A percentile compares a stretch with the other conserved stretches of the same genome.
Evolutionary conservation across 2,329 filamentous ascomycete genomes (phyloP).

Genomic region (Aspergillus tamarii): DNA sequence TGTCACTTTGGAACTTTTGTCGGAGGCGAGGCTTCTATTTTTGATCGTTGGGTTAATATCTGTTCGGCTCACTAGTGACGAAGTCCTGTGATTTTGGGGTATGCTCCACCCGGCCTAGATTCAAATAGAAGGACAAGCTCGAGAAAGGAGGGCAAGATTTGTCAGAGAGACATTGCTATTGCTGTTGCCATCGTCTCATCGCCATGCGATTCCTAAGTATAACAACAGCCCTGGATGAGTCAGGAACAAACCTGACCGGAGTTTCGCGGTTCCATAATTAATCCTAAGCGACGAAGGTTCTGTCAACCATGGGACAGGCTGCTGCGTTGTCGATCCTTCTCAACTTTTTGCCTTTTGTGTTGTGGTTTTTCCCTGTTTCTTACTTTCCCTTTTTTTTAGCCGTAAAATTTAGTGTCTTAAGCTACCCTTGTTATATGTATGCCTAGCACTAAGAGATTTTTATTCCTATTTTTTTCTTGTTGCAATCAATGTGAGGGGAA

Average conservation of each 20-base stretch:
- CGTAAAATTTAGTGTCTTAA: not conserved
- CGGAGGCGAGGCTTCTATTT: conserved; percentile 3
- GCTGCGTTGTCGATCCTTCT: conserved; percentile 32
- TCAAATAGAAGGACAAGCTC: not conserved
- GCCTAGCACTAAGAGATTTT: not conserved
- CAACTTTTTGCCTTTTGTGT: not conserved
- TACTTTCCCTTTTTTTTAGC: not conserved
- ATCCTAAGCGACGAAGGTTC: conserved; percentile 12
- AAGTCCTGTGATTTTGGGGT: not conserved
- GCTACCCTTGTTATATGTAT: not conserved
- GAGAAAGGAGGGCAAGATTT: not conserved
- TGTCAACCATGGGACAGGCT: conserved; percentile 28
- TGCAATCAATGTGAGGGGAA: not conserved
- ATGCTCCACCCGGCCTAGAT: conserved; percentile 1
- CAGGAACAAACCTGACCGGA: not conserved
- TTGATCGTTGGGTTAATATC: conserved; percentile 4
- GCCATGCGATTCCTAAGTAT: not conserved
- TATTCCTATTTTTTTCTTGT: not conserved
- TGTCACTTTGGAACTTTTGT: conserved; percentile 1
- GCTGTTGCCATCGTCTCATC: not conserved
- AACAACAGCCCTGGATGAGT: not conserved
- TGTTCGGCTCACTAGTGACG: not conserved
- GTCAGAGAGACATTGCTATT: not conserved
- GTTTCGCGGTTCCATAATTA: not conserved
- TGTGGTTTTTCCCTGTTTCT: not conserved